Base-by-base conservation (phyloP, 164 flowering plant species). In the Magnolia kwangsiensis region DNA sequence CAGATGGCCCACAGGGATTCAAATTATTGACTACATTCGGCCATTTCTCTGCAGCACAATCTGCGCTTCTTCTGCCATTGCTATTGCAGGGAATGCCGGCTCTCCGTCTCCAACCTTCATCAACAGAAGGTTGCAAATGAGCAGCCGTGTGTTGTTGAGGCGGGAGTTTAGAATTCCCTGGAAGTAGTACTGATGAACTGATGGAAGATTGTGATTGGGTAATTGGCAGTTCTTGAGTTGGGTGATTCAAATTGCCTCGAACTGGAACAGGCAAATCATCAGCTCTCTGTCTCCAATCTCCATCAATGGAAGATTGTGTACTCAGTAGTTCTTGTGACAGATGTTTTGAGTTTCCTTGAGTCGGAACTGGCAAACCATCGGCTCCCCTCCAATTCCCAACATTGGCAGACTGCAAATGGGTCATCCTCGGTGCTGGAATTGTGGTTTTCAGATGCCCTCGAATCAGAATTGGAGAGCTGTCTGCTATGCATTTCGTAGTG, bases 401-500 rank as follows among this genome's bases (percentile, higher is more conserved):
- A 1, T 7, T 18, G 11, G 55, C 29, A 19, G 55, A 37, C 31
- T 69, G 13, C 8, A 50, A 67, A 67, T 8, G 13, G 6, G 13
- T 24, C 8, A 2, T 8, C 7, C 11, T 67, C 3, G 37, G 70
- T 18, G 3, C 49, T 67, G 21, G 58, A 31, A 50, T n/a, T 49
- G 20, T 20, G 50, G 19, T 4, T 16, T 58, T 58, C 21, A 10
- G 23, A 29, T 29, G 21, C 23, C 45, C 45, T 24, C 23, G 3
- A 67, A 24, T 13, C 20, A 19, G 13, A 11, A 13, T 50, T 72
- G 66, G 75, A 51, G 75, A 24, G 31, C 21, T 4, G 11, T n/a
- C 75, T 58, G 31, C 16, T 23, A 21, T 61, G 51, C 77, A 68
- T 68, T 75, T 58, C 13, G 13, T 59, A n/a, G 23, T 45, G 18